Evolutionary conservation across 805 yeast genomes (phyloP), one percentile per base, ranked within the genome.

Genomic region (Starmerella powellii): DNA sequence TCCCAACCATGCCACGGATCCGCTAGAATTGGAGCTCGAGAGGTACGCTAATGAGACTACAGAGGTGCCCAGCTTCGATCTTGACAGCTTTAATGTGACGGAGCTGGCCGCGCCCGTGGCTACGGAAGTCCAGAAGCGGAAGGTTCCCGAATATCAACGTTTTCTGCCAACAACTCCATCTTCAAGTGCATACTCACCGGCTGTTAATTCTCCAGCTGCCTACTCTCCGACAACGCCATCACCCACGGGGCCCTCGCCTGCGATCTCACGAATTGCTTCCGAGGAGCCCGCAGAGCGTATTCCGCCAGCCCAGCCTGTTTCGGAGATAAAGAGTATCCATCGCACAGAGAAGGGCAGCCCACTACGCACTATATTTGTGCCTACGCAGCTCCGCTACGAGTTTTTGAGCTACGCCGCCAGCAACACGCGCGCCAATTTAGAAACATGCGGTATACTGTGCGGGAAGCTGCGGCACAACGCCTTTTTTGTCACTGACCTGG

Each of bases 401-500:
- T 77, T 77, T 50, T 60, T 74, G 8, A 51, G 56, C 19, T 54
- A 73, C 11, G 77, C 82, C 1, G 50, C 56, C 15, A 47, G 59
- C 3, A 78, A 77, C 52, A 77, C 84, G 1, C 19, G 36, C 1
- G 58, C 58, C 13, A 70, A 69, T 31, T 59, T 78, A 13, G 84
- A 77, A 52, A 77, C 82, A 0, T 77, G 82, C 54, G 84, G 83
- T 11, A 73, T 77, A 17, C 63, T 77, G 24, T 74, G 81, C 55
- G 84, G 83, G 0, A 72, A 66, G 49, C 61, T 77, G n/a, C 67
- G 66, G 34, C 60, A 75, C 31, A 74, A 74, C 57, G 80, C 81
- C 3, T 76, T 76, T 54, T 74, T 75, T 56, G 65, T 77, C 42
- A 78, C 80, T 1, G 71, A 76, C 46, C 61, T 77, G 15, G 66